Conservation (phyloP, 148 eudicot genomes). For the Polygonum maritimum region DNA sequence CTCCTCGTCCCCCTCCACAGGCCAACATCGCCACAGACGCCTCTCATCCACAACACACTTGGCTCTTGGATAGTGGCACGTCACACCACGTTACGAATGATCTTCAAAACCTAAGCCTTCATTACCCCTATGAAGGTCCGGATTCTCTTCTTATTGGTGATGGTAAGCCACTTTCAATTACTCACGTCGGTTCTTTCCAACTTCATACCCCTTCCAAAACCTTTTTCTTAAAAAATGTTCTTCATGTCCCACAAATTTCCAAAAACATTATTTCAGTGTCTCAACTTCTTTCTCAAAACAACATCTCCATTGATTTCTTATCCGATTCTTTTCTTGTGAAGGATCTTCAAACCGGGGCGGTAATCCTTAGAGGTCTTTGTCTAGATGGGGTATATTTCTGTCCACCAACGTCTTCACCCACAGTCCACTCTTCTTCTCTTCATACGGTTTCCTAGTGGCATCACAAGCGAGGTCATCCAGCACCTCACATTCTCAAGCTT, state of each 20-base stretch:
- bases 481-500: not conserved
- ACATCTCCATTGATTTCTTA: too few species aligned
- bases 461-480: not conserved
- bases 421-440: too few species aligned
- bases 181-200: too few species aligned
- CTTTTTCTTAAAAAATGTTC: not conserved
- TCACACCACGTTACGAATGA: too few species aligned
- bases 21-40: too few species aligned
- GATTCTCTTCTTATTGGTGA: too few species aligned
- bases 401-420: not conserved
- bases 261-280: not conserved
- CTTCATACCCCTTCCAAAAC: not conserved
- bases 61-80: too few species aligned
- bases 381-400: not conserved
- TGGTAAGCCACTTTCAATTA: too few species aligned
- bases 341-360: not conserved
- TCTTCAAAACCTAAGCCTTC: too few species aligned
- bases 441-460: not conserved
- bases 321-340: not conserved
- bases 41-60: too few species aligned
- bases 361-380: not conserved
- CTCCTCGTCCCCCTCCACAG: too few species aligned
- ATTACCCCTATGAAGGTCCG: too few species aligned
- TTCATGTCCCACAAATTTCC: not conserved
- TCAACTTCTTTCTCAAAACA: not conserved